Evolutionary conservation across 805 yeast species (phyloP).

Genomic region (Candida silvatica): DNA sequence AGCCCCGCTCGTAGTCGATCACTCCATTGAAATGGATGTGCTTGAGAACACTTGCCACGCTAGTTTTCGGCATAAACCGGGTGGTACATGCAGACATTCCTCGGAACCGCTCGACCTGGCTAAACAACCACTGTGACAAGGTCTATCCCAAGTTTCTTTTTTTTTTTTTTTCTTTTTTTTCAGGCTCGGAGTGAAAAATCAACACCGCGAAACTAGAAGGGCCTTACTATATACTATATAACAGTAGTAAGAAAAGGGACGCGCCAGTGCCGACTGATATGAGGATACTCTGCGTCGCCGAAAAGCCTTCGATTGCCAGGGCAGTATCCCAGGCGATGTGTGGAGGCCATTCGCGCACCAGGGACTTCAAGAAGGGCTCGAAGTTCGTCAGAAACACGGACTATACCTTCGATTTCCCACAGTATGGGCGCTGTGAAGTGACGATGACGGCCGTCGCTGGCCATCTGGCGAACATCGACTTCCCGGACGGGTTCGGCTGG

Average conservation of each 20-base stretch:
- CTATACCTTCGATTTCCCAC: slow-evolving; percentile 57
- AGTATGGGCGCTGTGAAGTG: slow-evolving; percentile 59
- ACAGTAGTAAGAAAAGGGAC: too few relatives aligned
- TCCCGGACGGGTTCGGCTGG: slow-evolving; percentile 56
- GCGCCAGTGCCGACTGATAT: too few relatives aligned
- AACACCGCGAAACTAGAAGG: too few relatives aligned
- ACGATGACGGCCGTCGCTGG: slow-evolving; percentile 94
- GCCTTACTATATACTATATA: too few relatives aligned
- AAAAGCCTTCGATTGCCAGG: slow-evolving; percentile 90
- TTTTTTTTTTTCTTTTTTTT: too few relatives aligned
- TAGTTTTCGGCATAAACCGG: background rate
- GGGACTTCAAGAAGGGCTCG: slow-evolving; percentile 41
- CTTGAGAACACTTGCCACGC: slow-evolving; percentile 16
- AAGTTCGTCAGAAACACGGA: slow-evolving; percentile 70
- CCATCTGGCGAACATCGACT: slow-evolving; percentile 62
- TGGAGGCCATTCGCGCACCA: slow-evolving; percentile 48
- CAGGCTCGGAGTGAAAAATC: too few relatives aligned
- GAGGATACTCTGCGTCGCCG: slow-evolving; percentile 91
- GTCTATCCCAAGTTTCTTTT: background rate
- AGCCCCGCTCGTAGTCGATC: slow-evolving; percentile 39
- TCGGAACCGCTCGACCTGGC: background rate
- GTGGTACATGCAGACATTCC: too few relatives aligned
- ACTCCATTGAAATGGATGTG: slow-evolving; percentile 35
- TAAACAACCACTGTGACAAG: background rate
- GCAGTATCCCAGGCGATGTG: slow-evolving; percentile 69